Evolutionary conservation across 345 rosid genomes (phyloP).

Genomic region (Ceriops tagal): DNA sequence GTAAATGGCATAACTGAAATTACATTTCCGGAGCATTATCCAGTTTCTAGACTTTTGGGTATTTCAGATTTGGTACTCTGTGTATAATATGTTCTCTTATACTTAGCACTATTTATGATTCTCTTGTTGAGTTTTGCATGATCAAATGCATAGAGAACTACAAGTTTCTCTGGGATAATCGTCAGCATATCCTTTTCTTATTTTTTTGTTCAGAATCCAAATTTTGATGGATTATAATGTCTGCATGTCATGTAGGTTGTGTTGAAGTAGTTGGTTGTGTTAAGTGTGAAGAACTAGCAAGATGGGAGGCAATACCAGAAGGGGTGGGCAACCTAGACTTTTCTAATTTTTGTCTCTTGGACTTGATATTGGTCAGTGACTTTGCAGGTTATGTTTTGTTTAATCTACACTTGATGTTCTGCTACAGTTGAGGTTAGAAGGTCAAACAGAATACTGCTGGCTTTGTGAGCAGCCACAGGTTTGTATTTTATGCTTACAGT

Average conservation of each 20-base stretch:
- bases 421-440: slow-evolving; percentile 81
- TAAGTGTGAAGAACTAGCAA: slow-evolving; percentile 30
- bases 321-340: slow-evolving; percentile 18
- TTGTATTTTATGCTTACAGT: slow-evolving; percentile 9
- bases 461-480: slow-evolving; percentile 93
- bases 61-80: slow-evolving; percentile 5
- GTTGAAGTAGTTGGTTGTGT: slow-evolving; percentile 38
- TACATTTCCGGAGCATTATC: slow-evolving; percentile 66
- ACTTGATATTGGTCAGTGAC: not conserved
- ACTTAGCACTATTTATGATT: not conserved
- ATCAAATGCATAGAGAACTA: not conserved
- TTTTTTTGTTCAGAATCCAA: not conserved
- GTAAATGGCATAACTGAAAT: slow-evolving; percentile 59
- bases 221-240: not conserved
- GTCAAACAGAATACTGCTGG: slow-evolving; percentile 84
- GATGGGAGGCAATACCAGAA: slow-evolving; percentile 36
- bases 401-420: slow-evolving; percentile 11
- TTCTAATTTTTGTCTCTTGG: not conserved
- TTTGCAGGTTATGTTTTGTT: not conserved
- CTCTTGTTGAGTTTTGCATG: not conserved
- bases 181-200: not conserved
- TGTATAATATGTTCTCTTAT: not conserved
- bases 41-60: slow-evolving; percentile 87
- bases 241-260: slow-evolving; percentile 21
- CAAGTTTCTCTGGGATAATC: not conserved